Percentiles rank a stretch among this genome's conserved stretches.
These are phyloP conservation scores for Hymenoscyphus occultus DNA, from an alignment of 2,329 filamentous ascomycete species.

Conservation along the genomic window DNA sequence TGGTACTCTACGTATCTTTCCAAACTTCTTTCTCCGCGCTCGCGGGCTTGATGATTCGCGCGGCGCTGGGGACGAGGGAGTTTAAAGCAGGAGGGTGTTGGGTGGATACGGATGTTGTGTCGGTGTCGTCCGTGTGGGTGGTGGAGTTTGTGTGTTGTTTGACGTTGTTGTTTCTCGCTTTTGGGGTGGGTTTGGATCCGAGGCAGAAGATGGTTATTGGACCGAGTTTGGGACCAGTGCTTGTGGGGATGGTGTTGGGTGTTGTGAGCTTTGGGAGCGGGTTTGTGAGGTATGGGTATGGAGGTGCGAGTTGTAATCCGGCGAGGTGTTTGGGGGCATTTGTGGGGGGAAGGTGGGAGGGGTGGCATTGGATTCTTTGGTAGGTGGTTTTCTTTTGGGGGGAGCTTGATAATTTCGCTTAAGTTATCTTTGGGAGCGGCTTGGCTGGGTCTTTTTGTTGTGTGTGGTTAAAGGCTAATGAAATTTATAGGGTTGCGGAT, in stretches of 20 bases:
- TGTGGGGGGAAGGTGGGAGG: slow-evolving; percentile 34
- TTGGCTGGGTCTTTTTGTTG: not conserved
- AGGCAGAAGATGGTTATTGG: slow-evolving; percentile 49
- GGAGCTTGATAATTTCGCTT: no score
- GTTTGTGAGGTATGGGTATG: slow-evolving; percentile 38
- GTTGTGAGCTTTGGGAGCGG: slow-evolving; percentile 39
- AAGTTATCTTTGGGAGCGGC: not conserved
- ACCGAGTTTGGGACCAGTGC: slow-evolving; percentile 45
- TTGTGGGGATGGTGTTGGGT: slow-evolving; percentile 45
- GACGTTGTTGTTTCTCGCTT: slow-evolving; percentile 47
- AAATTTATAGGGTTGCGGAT: slow-evolving; percentile 14
- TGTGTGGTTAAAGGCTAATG: not conserved
- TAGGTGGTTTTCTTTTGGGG: not conserved
- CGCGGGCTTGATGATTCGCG: slow-evolving; percentile 41
- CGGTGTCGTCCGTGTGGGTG: slow-evolving; percentile 38
- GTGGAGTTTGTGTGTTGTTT: slow-evolving; percentile 47
- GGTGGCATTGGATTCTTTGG: slow-evolving; percentile 23
- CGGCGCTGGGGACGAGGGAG: slow-evolving; percentile 32
- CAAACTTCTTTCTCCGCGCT: slow-evolving; percentile 44
- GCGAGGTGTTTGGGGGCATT: slow-evolving; percentile 42
- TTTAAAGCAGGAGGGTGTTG: slow-evolving; percentile 36
- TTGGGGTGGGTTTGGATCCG: slow-evolving; percentile 52
- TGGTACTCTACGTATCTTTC: slow-evolving; percentile 46
- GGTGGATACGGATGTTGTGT: slow-evolving; percentile 28
- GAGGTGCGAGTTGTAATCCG: slow-evolving; percentile 41